Conservation (phyloP, 2,329 filamentous ascomycete species). For the Plectosphaerella sp. region DNA sequence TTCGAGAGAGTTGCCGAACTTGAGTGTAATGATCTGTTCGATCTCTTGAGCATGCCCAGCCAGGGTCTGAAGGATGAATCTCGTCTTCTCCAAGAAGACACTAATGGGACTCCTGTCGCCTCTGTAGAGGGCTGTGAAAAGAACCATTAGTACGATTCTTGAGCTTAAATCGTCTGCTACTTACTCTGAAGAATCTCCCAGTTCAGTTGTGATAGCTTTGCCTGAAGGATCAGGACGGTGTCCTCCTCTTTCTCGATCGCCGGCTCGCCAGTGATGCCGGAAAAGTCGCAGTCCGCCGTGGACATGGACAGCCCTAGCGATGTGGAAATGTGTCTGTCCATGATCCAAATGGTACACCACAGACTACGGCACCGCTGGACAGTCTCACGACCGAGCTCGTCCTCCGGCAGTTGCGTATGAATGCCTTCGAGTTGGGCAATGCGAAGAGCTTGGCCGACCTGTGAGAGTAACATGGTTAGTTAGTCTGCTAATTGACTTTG, state of each 20-base stretch:
- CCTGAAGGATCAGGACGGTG: conserved; percentile 26
- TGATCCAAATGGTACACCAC: conserved; percentile 36
- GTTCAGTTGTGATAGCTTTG: conserved; percentile 27
- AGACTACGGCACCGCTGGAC: conserved; percentile 27
- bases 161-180: not conserved
- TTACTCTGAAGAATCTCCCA: conserved; percentile 30
- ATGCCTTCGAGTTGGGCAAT: conserved; percentile 35
- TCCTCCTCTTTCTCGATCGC: conserved; percentile 11
- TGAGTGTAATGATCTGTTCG: not conserved
- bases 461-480: not conserved
- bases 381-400: conserved; percentile 24
- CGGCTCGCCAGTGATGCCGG: not conserved
- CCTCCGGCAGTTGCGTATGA: conserved; percentile 32
- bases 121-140: conserved; percentile 26
- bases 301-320: conserved; percentile 2
- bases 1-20: not conserved
- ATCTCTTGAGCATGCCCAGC: not conserved
- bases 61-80: not conserved
- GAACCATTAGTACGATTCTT: not conserved
- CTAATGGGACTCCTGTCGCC: conserved; percentile 21
- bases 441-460: conserved; percentile 33
- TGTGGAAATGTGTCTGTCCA: conserved; percentile 33
- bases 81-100: conserved; percentile 18
- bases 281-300: not conserved
- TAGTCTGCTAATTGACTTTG: not conserved